Evolutionary conservation across 441 rosid genomes (phyloP).

Genomic region (Viola pubescens): DNA sequence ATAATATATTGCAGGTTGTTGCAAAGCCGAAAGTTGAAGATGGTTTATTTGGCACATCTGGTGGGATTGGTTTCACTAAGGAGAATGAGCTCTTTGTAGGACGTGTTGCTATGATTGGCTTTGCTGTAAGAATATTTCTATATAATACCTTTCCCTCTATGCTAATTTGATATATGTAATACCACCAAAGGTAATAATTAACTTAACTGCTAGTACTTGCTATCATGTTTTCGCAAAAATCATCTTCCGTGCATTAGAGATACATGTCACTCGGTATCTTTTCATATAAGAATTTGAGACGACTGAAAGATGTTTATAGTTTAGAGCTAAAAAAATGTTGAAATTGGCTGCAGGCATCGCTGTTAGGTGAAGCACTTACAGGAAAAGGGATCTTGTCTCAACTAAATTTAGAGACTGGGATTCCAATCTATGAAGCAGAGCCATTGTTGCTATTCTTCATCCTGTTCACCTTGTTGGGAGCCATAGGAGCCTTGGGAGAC

Average conservation of each 20-base stretch:
- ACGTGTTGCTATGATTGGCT: conserved; percentile 96
- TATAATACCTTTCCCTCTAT: not conserved
- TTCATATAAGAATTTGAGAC: not conserved
- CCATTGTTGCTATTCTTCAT: conserved; percentile 94
- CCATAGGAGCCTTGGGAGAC: conserved; percentile 93
- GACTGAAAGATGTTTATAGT: too few relatives aligned
- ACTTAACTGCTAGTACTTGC: not conserved
- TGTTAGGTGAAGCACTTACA: conserved; percentile 75
- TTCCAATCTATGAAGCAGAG: conserved; percentile 92
- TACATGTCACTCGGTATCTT: not conserved
- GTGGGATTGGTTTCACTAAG: conserved; percentile 94
- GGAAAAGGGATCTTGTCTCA: conserved; percentile 87
- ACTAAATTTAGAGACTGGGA: conserved; percentile 76
- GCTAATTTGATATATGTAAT: not conserved
- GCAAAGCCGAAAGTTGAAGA: conserved; percentile 61
- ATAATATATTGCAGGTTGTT: conserved; percentile 25
- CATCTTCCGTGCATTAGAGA: not conserved
- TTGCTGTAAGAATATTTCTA: conserved; percentile 52
- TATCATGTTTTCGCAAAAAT: not conserved
- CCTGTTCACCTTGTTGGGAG: conserved; percentile 83
- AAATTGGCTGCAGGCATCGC: conserved; percentile 49
- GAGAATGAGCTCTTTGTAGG: conserved; percentile 90
- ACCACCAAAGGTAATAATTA: not conserved
- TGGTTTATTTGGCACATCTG: conserved; percentile 87
- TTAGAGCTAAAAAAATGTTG: not conserved